Evolutionary conservation across 768 basidiomycete species (phyloP).

Genomic region (Hypholoma sublateritium): DNA sequence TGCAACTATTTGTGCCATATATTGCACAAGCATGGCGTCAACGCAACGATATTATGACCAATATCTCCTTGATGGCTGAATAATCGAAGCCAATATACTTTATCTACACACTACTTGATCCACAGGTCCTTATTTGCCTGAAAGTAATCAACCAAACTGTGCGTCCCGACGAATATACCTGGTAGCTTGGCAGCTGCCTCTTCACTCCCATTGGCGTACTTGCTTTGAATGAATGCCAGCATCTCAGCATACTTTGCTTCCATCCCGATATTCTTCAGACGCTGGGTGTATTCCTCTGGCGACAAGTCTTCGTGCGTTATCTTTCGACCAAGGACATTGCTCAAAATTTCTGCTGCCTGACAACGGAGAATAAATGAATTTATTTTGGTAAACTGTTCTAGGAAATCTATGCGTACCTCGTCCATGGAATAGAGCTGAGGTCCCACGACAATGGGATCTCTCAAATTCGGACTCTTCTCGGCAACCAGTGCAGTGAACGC

Average conservation of each 20-base stretch:
- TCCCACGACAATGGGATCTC: slow-evolving; percentile 30
- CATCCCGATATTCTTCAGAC: slow-evolving; percentile 17
- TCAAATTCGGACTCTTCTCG: slow-evolving; percentile 20
- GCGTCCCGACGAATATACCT: slow-evolving; percentile 12
- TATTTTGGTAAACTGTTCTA: background rate
- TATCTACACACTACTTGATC: background rate
- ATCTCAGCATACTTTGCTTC: slow-evolving; percentile 14
- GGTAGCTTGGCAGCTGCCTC: slow-evolving; percentile 14
- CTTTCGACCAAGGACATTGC: slow-evolving; percentile 23
- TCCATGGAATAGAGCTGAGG: slow-evolving; percentile 30
- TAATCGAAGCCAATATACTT: background rate
- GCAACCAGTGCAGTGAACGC: slow-evolving; percentile 29
- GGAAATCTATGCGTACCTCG: slow-evolving; percentile 19
- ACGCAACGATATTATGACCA: no score
- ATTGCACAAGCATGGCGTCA: no score
- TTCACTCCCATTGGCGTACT: slow-evolving; percentile 20
- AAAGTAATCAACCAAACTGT: slow-evolving; percentile 1
- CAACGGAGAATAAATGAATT: background rate
- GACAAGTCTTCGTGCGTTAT: slow-evolving; percentile 26
- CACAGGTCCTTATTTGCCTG: slow-evolving; percentile 5
- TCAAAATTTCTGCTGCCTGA: slow-evolving; percentile 27
- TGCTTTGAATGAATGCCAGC: slow-evolving; percentile 12
- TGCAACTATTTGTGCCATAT: no score
- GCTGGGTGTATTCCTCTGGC: slow-evolving; percentile 15
- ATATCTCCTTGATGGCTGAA: no score